These are phyloP conservation scores for Gremmenia infestans DNA, from an alignment of 2,329 filamentous ascomycete genomes.

Conservation along the genomic window DNA sequence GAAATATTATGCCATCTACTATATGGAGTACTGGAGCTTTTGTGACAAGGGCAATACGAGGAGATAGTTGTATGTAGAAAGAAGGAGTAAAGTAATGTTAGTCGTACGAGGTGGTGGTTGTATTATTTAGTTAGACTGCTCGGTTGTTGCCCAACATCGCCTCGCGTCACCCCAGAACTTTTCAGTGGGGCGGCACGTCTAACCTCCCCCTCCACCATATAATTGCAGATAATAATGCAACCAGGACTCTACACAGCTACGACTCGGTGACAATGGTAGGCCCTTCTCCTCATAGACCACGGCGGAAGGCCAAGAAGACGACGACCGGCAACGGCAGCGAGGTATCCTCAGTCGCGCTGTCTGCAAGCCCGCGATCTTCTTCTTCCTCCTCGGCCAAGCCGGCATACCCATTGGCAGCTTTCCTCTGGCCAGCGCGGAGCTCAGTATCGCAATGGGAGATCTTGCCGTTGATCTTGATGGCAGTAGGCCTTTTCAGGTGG, in stretches of 20 bases:
- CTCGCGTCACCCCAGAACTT: too few relatives aligned
- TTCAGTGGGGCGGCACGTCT: too few relatives aligned
- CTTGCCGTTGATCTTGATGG: conserved; percentile 82
- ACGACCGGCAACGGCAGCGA: conserved; percentile 39
- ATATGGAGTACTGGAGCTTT: too few relatives aligned
- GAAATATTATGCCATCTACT: too few relatives aligned
- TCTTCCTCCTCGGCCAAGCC: conserved; percentile 45
- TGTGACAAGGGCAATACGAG: too few relatives aligned
- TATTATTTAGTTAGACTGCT: too few relatives aligned
- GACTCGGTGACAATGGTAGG: conserved; percentile 43
- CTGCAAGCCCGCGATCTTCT: conserved; percentile 8
- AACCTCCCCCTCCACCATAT: too few relatives aligned
- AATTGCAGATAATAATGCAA: not conserved
- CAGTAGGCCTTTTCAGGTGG: conserved; percentile 89
- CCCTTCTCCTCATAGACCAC: conserved; percentile 52
- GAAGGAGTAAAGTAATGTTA: too few relatives aligned
- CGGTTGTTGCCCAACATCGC: too few relatives aligned
- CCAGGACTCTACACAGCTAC: not conserved
- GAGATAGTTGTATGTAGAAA: too few relatives aligned
- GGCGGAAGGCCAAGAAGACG: conserved; percentile 53
- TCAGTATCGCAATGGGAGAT: conserved; percentile 88
- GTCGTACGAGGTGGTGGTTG: too few relatives aligned
- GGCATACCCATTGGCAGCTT: conserved; percentile 85
- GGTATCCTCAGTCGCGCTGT: conserved; percentile 16
- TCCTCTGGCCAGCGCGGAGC: conserved; percentile 85